Conservation (phyloP, 257 asterid species). For the Cordia subcordata region DNA sequence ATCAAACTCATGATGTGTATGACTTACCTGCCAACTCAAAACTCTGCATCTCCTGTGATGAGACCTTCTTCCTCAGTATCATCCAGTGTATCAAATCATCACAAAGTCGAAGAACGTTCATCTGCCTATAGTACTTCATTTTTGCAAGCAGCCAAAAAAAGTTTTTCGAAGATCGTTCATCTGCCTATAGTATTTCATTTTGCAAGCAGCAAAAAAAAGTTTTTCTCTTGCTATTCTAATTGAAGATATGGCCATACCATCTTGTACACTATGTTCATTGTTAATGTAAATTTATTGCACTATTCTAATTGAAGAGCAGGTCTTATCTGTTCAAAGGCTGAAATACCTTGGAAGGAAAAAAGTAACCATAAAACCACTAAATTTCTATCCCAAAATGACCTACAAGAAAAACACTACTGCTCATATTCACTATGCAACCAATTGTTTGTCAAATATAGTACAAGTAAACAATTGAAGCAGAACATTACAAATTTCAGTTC, state of each 20-base stretch:
- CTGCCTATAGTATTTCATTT: neutral
- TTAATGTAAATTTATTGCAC: constrained; percentile 17
- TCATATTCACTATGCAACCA: no score
- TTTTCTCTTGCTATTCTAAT: neutral
- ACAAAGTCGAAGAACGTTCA: constrained; percentile 27
- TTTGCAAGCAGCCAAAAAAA: constrained; percentile 1
- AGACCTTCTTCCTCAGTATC: constrained; percentile 59
- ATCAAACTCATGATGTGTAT: constrained; percentile 72
- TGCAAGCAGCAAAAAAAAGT: neutral
- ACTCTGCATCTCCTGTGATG: constrained; percentile 83
- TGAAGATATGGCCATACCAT: constrained; percentile 22
- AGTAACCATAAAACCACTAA: no score
- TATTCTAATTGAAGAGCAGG: constrained; percentile 1
- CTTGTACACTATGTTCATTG: constrained; percentile 26
- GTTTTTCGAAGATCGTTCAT: constrained; percentile 27
- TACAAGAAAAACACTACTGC: no score
- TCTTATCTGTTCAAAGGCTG: neutral
- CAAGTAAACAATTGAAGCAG: no score
- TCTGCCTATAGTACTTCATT: constrained; percentile 38
- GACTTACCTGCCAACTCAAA: constrained; percentile 56
- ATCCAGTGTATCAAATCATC: constrained; percentile 70
- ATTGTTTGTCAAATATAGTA: no score
- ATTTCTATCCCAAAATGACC: no score
- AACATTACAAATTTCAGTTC: no score
- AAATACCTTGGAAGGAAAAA: neutral